Conservation (phyloP, 768 basidiomycete species). For the Hypholoma sublateritium region DNA sequence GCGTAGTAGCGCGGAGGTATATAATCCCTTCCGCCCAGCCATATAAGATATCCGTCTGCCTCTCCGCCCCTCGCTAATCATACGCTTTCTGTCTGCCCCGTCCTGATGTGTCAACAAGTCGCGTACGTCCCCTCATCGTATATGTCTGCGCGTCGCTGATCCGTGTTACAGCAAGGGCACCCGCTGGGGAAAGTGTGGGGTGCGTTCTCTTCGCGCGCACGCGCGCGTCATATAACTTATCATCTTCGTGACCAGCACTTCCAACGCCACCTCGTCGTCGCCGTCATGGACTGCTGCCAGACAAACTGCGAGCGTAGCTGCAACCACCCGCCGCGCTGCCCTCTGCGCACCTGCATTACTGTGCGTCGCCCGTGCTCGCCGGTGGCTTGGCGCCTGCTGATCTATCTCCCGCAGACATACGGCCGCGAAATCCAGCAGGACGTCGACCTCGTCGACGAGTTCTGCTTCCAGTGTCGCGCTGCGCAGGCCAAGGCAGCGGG, state of each 20-base stretch:
- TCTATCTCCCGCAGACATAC: conserved; percentile 47
- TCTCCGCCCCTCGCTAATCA: neutral
- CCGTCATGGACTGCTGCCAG: conserved; percentile 75
- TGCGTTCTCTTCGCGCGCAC: conserved; percentile 29
- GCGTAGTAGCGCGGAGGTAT: conserved; percentile 1
- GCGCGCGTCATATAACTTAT: conserved; percentile 7
- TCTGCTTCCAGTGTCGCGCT: conserved; percentile 67
- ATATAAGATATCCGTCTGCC: neutral
- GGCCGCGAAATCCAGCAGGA: conserved; percentile 68
- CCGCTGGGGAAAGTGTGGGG: conserved; percentile 70
- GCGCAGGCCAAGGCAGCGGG: conserved; percentile 43
- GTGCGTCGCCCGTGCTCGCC: conserved; percentile 31
- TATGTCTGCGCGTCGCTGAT: conserved; percentile 9
- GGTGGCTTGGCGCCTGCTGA: neutral
- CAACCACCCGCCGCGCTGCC: conserved; percentile 57
- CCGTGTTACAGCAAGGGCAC: conserved; percentile 65
- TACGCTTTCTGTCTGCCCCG: neutral
- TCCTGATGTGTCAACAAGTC: conserved; percentile 71
- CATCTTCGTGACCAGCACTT: conserved; percentile 56
- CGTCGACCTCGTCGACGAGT: conserved; percentile 70
- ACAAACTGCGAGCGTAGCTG: conserved; percentile 62
- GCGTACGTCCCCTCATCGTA: conserved; percentile 50
- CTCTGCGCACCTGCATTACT: conserved; percentile 51
- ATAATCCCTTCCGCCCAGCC: conserved; percentile 3
- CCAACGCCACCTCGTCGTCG: conserved; percentile 71